Percentiles rank a stretch among this genome's conserved stretches.
Conservation (phyloP, 148 eudicot species). For the Rhododendron griersonianum region DNA sequence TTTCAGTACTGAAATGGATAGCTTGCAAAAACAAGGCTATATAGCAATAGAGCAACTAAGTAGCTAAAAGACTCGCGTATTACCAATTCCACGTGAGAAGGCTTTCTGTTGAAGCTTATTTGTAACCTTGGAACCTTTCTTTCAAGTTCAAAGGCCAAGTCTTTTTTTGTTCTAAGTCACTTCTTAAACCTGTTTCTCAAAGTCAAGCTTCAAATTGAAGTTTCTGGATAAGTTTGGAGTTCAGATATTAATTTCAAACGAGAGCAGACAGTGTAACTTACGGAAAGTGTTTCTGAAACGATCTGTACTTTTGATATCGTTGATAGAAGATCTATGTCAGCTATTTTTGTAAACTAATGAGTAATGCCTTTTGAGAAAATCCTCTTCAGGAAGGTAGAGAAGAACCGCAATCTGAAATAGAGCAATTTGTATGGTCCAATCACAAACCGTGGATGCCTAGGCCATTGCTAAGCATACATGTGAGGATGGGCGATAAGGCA, state of each 20-base stretch:
- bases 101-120: background rate
- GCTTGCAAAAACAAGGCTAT: background rate
- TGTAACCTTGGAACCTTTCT: background rate
- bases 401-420: constrained; percentile 36
- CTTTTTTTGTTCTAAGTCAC: background rate
- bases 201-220: background rate
- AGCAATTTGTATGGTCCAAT: constrained; percentile 79
- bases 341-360: background rate
- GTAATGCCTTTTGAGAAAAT: background rate
- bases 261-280: background rate
- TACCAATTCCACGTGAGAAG: background rate
- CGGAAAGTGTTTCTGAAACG: background rate
- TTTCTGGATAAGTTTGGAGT: background rate
- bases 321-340: background rate
- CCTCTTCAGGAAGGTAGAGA: constrained; percentile 32
- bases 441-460: constrained; percentile 86
- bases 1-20: background rate
- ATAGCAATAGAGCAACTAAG: background rate
- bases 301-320: background rate
- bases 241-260: background rate
- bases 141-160: background rate
- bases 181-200: background rate
- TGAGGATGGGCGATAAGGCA: constrained; percentile 96
- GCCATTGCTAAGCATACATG: constrained; percentile 89
- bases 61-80: background rate